A percentile compares a stretch with the other conserved stretches of the same genome.
These are phyloP conservation scores for Escovopsis weberi DNA, from an alignment of 2,329 filamentous ascomycete genomes.

Conservation along the genomic window DNA sequence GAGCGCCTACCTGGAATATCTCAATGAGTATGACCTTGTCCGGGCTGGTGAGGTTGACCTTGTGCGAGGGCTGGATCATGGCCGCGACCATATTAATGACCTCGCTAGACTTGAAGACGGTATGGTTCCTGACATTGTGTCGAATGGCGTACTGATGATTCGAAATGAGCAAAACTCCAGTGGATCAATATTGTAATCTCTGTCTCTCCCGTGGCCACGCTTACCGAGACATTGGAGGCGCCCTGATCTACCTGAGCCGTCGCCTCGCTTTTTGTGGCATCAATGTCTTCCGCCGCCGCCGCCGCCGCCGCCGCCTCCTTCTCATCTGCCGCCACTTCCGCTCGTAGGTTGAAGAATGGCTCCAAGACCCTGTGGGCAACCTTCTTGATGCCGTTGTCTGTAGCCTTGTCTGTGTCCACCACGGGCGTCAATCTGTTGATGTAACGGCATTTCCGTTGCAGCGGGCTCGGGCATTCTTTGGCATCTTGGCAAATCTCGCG, in stretches of 20 bases:
- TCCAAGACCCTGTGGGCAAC: constrained; percentile 48
- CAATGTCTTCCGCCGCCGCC: constrained; percentile 1
- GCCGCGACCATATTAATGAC: constrained; percentile 59
- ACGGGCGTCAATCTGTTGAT: constrained; percentile 44
- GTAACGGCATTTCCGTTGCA: constrained; percentile 36
- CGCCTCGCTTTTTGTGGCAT: constrained; percentile 1
- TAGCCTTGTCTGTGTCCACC: constrained; percentile 45
- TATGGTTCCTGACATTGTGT: constrained; percentile 62
- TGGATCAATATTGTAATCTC: neutral
- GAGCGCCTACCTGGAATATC: constrained; percentile 52
- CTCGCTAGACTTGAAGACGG: constrained; percentile 47
- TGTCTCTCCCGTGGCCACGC: constrained; percentile 9
- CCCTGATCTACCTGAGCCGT: constrained; percentile 3
- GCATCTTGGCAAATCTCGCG: constrained; percentile 42
- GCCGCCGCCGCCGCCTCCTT: constrained; percentile 7
- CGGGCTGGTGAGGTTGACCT: constrained; percentile 62
- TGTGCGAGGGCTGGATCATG: constrained; percentile 51
- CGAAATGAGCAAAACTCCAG: neutral
- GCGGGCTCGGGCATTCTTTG: constrained; percentile 24
- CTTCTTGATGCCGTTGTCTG: constrained; percentile 50
- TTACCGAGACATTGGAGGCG: constrained; percentile 25
- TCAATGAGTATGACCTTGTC: constrained; percentile 70
- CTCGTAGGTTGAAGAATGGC: constrained; percentile 42
- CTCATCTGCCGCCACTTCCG: constrained; percentile 8
- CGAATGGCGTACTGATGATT: constrained; percentile 62